These are phyloP conservation scores for Melastoma candidum DNA, from an alignment of 441 rosid species.

Conservation along the genomic window DNA sequence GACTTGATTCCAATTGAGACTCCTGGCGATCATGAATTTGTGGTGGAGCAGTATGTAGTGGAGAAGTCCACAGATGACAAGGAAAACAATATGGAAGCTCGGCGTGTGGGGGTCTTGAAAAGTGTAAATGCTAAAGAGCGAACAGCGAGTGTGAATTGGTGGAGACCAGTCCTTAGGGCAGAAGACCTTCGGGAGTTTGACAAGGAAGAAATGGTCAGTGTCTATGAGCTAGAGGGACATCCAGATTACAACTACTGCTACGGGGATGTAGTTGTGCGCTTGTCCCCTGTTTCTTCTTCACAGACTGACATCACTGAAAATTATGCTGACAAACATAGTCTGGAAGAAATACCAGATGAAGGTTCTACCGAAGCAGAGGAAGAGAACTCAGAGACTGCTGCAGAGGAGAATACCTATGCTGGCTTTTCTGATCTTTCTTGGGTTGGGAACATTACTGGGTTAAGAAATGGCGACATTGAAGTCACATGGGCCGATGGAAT, in stretches of 20 bases:
- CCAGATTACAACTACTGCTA: slow-evolving; percentile 93
- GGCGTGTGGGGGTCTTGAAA: slow-evolving; percentile 78
- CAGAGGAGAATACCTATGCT: slow-evolving; percentile 23
- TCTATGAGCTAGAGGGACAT: slow-evolving; percentile 92
- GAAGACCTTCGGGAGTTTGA: slow-evolving; percentile 85
- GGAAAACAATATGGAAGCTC: slow-evolving; percentile 49
- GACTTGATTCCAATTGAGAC: slow-evolving; percentile 80
- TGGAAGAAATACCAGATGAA: slow-evolving; percentile 24
- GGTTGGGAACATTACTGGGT: slow-evolving; percentile 94
- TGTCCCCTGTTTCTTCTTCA: slow-evolving; percentile 51
- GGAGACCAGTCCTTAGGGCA: slow-evolving; percentile 55
- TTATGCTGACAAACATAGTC: slow-evolving; percentile 26
- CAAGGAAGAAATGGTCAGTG: slow-evolving; percentile 86
- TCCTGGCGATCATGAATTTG: slow-evolving; percentile 97
- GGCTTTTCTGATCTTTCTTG: slow-evolving; percentile 68
- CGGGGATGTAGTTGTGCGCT: slow-evolving; percentile 89
- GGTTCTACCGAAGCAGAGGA: slow-evolving; percentile 19
- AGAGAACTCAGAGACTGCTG: slow-evolving; percentile 24
- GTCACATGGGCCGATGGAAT: slow-evolving; percentile 97
- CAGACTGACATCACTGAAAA: slow-evolving; percentile 27
- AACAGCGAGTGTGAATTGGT: slow-evolving; percentile 84
- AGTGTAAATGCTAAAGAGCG: slow-evolving; percentile 92
- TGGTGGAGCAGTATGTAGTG: slow-evolving; percentile 86
- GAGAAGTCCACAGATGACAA: slow-evolving; percentile 73
- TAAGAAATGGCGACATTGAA: slow-evolving; percentile 86